A percentile compares a stretch with the other conserved stretches of the same genome.
phyloP scores from a whole-genome alignment of 345 rosid species.

The Geranium brycei region DNA sequence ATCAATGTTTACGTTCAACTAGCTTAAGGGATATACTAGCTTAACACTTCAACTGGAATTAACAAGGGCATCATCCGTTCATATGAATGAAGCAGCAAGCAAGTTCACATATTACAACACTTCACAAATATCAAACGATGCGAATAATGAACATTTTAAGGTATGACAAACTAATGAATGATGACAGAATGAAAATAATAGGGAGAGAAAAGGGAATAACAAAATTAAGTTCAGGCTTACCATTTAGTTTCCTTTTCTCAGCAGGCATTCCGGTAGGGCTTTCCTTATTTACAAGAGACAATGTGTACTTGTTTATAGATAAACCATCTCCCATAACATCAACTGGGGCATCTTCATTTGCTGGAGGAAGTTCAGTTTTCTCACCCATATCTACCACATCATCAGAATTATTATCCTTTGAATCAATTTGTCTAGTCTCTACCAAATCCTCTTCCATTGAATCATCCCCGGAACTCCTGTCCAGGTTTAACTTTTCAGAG shows the following conservation, averaged over 20 bases:
- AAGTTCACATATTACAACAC: background rate
- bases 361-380: slow-evolving; percentile 27
- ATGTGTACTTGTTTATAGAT: too few species aligned
- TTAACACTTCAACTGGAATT: background rate
- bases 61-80: background rate
- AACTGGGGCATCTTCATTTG: slow-evolving; percentile 31
- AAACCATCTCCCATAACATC: slow-evolving; percentile 37
- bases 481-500: slow-evolving; percentile 85
- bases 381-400: slow-evolving; percentile 41
- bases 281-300: too few species aligned
- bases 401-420: slow-evolving; percentile 35
- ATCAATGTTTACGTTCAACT: too few species aligned
- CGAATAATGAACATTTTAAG: background rate
- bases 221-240: slow-evolving; percentile 26
- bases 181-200: background rate
- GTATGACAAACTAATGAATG: background rate
- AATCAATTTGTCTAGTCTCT: slow-evolving; percentile 63
- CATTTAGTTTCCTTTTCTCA: slow-evolving; percentile 74
- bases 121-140: background rate
- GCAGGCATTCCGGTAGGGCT: slow-evolving; percentile 12
- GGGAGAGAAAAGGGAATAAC: background rate
- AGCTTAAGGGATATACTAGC: background rate
- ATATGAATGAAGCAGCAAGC: background rate
- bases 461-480: slow-evolving; percentile 95
- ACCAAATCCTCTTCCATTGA: slow-evolving; percentile 86